Evolutionary conservation across 2,329 filamentous ascomycete genomes (phyloP).

Genomic region (Aspergillus pseudoterreus): DNA sequence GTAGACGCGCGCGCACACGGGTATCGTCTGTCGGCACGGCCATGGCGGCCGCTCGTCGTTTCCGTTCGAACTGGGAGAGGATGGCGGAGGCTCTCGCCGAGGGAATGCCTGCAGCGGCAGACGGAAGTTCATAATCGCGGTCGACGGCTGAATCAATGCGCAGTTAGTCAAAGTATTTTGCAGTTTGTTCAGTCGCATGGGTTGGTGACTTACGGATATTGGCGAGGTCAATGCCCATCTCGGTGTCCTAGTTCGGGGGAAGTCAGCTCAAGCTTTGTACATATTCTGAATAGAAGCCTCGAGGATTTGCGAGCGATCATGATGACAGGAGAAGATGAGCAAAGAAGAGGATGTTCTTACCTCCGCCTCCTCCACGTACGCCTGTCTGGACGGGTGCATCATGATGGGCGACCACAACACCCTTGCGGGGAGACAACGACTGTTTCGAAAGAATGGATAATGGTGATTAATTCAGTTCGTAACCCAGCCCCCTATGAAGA

Average conservation of each 20-base stretch:
- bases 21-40: conserved; percentile 92
- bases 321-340: background rate
- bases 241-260: conserved; percentile 43
- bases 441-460: background rate
- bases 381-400: conserved; percentile 85
- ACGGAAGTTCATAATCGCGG: conserved; percentile 77
- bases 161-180: too few species aligned
- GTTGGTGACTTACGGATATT: conserved; percentile 56
- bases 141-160: conserved; percentile 55
- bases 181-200: too few species aligned
- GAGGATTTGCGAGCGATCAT: background rate
- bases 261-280: conserved; percentile 15
- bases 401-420: conserved; percentile 31
- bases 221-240: conserved; percentile 59
- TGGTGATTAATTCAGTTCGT: background rate
- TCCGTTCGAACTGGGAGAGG: conserved; percentile 83
- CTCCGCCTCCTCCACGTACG: conserved; percentile 85
- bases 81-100: conserved; percentile 82
- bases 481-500: too few species aligned
- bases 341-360: conserved; percentile 46
- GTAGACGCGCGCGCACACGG: conserved; percentile 73
- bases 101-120: conserved; percentile 61
- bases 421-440: background rate
- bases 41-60: conserved; percentile 81
- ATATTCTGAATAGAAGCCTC: conserved; percentile 1